Percentiles rank a stretch among this genome's conserved stretches.
Evolutionary conservation across 148 eudicot genomes (phyloP).

Genomic region (Rhododendron ferrugineum): DNA sequence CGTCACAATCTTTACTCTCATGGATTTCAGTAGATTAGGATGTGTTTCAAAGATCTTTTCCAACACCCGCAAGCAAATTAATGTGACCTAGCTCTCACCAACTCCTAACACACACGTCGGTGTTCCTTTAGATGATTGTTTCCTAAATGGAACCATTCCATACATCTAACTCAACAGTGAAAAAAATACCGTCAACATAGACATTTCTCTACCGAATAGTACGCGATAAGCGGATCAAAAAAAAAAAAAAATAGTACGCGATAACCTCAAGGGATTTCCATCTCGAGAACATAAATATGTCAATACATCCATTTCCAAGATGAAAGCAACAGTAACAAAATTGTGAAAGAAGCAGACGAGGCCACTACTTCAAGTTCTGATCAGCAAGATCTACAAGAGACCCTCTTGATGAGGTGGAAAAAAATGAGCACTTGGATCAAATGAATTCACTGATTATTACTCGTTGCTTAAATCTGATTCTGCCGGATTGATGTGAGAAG

Average conservation of each 20-base stretch:
- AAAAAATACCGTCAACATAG: not conserved
- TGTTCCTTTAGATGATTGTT: no score
- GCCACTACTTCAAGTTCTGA: not conserved
- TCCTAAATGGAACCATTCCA: not conserved
- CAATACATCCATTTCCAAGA: not conserved
- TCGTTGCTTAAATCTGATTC: not conserved
- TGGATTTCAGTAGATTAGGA: no score
- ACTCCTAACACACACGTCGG: no score
- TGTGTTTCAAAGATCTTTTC: no score
- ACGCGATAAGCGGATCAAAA: no score
- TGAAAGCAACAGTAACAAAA: not conserved
- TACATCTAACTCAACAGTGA: not conserved
- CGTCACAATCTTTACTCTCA: no score
- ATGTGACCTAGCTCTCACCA: no score
- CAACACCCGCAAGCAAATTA: no score
- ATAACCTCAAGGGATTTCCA: not conserved
- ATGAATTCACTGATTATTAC: not conserved
- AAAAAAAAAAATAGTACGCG: no score
- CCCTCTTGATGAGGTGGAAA: not conserved
- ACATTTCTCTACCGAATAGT: not conserved
- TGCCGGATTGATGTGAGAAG: not conserved
- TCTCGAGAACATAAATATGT: not conserved
- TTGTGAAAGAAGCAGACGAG: slow-evolving; percentile 3
- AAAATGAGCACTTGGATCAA: not conserved
- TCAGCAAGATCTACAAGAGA: not conserved